phyloP scores from a whole-genome alignment of 116 monocot genomes.

The Zostera marina region DNA sequence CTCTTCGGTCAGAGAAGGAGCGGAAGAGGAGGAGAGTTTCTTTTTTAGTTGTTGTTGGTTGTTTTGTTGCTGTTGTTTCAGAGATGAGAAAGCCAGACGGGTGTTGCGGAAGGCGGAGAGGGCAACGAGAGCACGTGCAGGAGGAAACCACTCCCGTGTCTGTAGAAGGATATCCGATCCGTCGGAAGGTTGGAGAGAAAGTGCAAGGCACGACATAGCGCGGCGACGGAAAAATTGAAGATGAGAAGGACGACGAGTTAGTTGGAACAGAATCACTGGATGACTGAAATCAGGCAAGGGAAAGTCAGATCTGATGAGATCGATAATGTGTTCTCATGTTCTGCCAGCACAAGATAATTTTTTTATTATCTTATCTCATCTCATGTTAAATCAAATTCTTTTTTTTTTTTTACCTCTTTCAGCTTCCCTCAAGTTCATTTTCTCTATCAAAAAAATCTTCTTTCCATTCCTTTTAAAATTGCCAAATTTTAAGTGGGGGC shows the following conservation, averaged over 20 bases:
- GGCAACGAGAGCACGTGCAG: constrained; percentile 54
- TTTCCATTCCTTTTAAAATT: no score
- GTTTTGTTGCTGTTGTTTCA: constrained; percentile 1
- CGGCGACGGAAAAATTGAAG: not conserved
- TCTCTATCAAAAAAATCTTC: no score
- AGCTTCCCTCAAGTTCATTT: no score
- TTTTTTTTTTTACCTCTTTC: no score
- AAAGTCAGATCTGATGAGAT: not conserved
- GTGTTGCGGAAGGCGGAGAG: constrained; percentile 57
- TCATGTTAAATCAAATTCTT: no score
- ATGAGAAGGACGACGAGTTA: not conserved
- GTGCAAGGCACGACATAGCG: constrained; percentile 81
- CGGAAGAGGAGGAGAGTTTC: constrained; percentile 7
- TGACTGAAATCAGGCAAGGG: not conserved
- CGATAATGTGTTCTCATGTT: not conserved
- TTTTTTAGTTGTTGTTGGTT: not conserved
- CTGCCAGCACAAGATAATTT: not conserved
- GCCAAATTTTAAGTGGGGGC: no score
- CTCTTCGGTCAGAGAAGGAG: constrained; percentile 8
- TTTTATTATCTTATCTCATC: no score
- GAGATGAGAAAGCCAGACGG: constrained; percentile 34
- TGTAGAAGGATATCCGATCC: constrained; percentile 84
- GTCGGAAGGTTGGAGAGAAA: constrained; percentile 70
- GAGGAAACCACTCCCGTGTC: constrained; percentile 66
- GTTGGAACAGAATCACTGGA: no score